Percentiles rank a stretch among this genome's conserved stretches.
phyloP scores from a whole-genome alignment of 2,329 filamentous ascomycete species.

The Colletotrichum sp. region DNA sequence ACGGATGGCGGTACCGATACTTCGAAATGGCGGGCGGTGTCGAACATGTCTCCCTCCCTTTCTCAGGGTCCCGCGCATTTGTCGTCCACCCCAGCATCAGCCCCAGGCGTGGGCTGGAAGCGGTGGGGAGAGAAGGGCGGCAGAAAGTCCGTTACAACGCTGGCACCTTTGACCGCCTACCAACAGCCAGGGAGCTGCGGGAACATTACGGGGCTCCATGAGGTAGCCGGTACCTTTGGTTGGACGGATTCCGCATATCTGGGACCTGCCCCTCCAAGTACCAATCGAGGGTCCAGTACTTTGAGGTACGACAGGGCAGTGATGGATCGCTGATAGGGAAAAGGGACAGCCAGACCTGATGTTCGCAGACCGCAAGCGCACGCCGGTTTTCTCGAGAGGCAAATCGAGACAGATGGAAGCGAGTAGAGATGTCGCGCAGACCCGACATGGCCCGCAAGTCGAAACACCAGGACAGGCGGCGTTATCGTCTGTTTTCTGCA shows the following conservation, averaged over 20 bases:
- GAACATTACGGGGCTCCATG: not conserved
- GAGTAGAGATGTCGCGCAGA: not conserved
- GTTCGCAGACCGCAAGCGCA: not conserved
- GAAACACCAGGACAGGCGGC: not conserved
- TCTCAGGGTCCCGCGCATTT: conserved; percentile 17
- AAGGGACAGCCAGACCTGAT: not conserved
- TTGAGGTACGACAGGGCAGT: not conserved
- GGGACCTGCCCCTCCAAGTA: not conserved
- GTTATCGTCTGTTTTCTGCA: conserved; percentile 4
- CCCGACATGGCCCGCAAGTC: not conserved
- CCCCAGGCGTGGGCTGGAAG: conserved; percentile 20
- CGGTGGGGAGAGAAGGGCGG: conserved; percentile 12
- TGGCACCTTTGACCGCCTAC: conserved; percentile 3
- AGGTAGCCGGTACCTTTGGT: conserved; percentile 5
- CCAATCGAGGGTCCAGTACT: not conserved
- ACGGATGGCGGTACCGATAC: not conserved
- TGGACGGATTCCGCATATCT: not conserved
- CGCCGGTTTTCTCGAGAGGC: not conserved
- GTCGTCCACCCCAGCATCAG: conserved; percentile 15
- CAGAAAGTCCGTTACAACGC: conserved; percentile 10
- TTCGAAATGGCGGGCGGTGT: not conserved
- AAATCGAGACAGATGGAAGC: not conserved
- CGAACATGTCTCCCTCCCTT: not conserved
- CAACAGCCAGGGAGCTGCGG: conserved; percentile 10
- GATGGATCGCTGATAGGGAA: not conserved